Evolutionary conservation across 148 eudicot species (phyloP).

Genomic region (Amaranthus palmeri): DNA sequence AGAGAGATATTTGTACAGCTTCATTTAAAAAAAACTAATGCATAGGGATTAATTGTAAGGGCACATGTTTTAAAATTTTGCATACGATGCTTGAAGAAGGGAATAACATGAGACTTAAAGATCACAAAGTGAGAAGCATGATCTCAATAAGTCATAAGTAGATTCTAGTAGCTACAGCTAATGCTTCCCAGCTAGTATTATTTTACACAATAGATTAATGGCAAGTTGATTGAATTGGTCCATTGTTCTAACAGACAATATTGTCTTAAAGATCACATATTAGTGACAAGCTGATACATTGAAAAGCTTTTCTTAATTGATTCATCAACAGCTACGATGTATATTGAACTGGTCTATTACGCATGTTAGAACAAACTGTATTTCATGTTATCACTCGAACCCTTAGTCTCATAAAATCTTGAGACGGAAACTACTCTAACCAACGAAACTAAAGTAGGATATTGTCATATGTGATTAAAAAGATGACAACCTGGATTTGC

Average conservation of each 20-base stretch:
- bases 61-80: not conserved
- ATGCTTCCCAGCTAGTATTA: not conserved
- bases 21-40: not conserved
- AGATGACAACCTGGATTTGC: conserved; percentile 69
- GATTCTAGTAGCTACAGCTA: not conserved
- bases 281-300: not conserved
- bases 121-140: not conserved
- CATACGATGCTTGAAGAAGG: not conserved
- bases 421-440: not conserved
- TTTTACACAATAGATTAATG: not conserved
- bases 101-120: not conserved
- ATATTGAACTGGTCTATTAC: not conserved
- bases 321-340: not conserved
- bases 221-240: not conserved
- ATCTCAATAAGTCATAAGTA: not conserved
- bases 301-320: not conserved
- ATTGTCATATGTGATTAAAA: not conserved
- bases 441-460: not conserved
- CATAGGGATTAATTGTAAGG: not conserved
- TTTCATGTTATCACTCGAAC: not conserved
- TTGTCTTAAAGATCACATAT: not conserved
- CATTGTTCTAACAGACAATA: not conserved
- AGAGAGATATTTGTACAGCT: not conserved
- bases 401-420: not conserved
- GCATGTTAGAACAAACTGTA: not conserved